Evolutionary conservation across 2,329 filamentous ascomycete genomes (phyloP).

Genomic region (Pseudofabraea citricarpa): DNA sequence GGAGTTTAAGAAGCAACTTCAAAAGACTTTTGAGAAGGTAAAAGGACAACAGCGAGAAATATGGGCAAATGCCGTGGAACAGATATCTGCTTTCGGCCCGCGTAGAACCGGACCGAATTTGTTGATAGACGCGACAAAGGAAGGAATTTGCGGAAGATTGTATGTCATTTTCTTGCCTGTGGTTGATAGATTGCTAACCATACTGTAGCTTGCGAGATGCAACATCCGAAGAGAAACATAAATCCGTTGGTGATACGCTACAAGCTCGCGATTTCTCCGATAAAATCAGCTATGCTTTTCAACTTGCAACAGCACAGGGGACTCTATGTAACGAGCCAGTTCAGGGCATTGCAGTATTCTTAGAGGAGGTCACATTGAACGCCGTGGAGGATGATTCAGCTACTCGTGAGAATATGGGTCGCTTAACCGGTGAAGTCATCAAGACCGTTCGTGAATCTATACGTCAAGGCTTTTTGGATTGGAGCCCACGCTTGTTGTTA

Average conservation of each 20-base stretch:
- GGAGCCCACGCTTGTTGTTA: conserved; percentile 89
- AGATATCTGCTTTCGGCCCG: conserved; percentile 87
- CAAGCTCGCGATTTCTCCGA: conserved; percentile 71
- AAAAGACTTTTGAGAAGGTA: conserved; percentile 61
- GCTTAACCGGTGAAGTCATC: conserved; percentile 89
- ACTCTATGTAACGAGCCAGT: conserved; percentile 90
- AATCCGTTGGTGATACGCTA: conserved; percentile 43
- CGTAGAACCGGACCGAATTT: conserved; percentile 82
- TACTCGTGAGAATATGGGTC: conserved; percentile 63
- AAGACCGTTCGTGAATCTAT: conserved; percentile 83
- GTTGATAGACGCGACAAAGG: conserved; percentile 75
- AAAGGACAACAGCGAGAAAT: conserved; percentile 70
- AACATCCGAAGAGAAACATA: conserved; percentile 20
- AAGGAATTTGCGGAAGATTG: conserved; percentile 67
- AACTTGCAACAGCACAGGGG: conserved; percentile 82
- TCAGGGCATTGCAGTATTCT: conserved; percentile 85
- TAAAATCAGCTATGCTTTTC: conserved; percentile 91
- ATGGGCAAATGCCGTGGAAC: conserved; percentile 73
- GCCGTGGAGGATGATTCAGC: conserved; percentile 49
- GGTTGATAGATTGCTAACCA: conserved; percentile 14
- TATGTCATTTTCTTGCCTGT: conserved; percentile 33
- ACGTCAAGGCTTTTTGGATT: conserved; percentile 82
- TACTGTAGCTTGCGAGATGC: conserved; percentile 19
- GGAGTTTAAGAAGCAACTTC: conserved; percentile 74
- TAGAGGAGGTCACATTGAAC: conserved; percentile 71